phyloP scores from a whole-genome alignment of 768 basidiomycete genomes.

The Suillus discolor region DNA sequence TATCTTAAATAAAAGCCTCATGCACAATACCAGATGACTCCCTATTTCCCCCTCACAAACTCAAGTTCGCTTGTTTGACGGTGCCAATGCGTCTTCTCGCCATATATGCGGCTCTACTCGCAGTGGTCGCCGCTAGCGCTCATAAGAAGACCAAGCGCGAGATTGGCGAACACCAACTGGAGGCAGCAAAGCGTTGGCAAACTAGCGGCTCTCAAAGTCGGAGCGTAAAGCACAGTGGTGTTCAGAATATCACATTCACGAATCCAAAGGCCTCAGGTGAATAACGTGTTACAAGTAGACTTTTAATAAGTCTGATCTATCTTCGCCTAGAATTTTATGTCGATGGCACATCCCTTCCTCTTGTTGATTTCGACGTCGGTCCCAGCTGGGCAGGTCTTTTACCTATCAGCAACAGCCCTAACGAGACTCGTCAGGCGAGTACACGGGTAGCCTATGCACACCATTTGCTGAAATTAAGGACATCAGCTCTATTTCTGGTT shows the following conservation, averaged over 20 bases:
- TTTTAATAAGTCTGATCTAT: neutral
- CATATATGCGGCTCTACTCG: constrained; percentile 14
- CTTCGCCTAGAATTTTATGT: constrained; percentile 62
- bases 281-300: neutral
- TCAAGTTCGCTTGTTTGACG: neutral
- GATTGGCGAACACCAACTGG: constrained; percentile 46
- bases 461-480: neutral
- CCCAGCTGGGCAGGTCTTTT: constrained; percentile 76
- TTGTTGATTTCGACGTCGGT: constrained; percentile 73
- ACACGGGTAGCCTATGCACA: neutral
- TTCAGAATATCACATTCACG: constrained; percentile 71
- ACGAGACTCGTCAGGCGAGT: constrained; percentile 68
- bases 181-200: constrained; percentile 48
- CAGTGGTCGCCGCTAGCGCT: constrained; percentile 10
- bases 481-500: constrained; percentile 77
- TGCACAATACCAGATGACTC: neutral
- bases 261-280: constrained; percentile 67
- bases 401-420: constrained; percentile 59
- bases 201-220: constrained; percentile 5
- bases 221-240: constrained; percentile 16
- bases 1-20: neutral
- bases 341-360: constrained; percentile 64
- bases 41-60: neutral
- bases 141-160: constrained; percentile 41
- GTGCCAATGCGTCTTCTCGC: constrained; percentile 20